These are phyloP conservation scores for Plasmodium relictum DNA, from an alignment of 169 alveolate genomes.

Conservation along the genomic window DNA sequence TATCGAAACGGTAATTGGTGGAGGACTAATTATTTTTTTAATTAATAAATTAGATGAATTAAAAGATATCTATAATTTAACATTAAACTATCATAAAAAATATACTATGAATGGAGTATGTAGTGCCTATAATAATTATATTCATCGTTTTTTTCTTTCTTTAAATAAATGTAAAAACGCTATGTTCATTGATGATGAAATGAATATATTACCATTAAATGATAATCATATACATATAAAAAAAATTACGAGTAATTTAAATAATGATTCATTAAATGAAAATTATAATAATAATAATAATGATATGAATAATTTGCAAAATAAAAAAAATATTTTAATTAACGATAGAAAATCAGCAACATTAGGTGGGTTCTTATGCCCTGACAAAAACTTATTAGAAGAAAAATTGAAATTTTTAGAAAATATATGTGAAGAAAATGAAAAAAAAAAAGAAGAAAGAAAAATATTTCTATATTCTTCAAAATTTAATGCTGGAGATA, in stretches of 20 bases:
- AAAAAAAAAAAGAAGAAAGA: conserved; percentile 77
- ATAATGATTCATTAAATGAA: not conserved
- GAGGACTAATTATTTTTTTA: conserved; percentile 95
- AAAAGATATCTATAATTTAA: conserved; percentile 87
- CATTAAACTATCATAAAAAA: conserved; percentile 98
- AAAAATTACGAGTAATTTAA: conserved; percentile 5
- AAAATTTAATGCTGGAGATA: not conserved
- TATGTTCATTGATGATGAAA: conserved; percentile 98
- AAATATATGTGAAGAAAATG: conserved; percentile 80
- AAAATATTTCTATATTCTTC: conserved; percentile 40
- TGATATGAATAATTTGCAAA: not conserved
- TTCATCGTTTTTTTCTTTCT: conserved; percentile 94
- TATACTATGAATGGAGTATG: conserved; percentile 90
- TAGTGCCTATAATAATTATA: conserved; percentile 95
- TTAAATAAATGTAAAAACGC: conserved; percentile 91
- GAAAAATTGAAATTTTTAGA: conserved; percentile 17
- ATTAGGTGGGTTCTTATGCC: conserved; percentile 44
- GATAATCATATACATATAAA: conserved; percentile 62
- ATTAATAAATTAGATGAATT: conserved; percentile 92
- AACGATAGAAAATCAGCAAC: conserved; percentile 15
- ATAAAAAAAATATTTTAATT: too few species aligned
- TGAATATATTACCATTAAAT: conserved; percentile 97
- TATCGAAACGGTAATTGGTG: conserved; percentile 99
- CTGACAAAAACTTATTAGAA: conserved; percentile 20
- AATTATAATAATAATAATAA: not conserved